These are phyloP conservation scores for Microcyclospora pomicola DNA, from an alignment of 2,329 filamentous ascomycete species.

Conservation along the genomic window DNA sequence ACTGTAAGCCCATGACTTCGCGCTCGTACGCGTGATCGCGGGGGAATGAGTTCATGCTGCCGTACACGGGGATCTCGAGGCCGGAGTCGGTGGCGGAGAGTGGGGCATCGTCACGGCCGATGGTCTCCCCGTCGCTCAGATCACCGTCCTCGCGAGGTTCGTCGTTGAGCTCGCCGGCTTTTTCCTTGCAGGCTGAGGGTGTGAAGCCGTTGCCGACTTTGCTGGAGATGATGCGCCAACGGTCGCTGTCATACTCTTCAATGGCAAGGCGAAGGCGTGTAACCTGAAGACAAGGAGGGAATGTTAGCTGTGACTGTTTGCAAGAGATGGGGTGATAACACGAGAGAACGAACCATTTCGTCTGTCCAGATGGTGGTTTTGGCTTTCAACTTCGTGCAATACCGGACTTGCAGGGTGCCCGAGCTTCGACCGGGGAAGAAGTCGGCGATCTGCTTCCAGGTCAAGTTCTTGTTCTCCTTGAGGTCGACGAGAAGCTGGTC, in stretches of 20 bases:
- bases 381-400: conserved; percentile 88
- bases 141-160: neutral
- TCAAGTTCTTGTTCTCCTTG: conserved; percentile 88
- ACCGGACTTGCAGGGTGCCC: conserved; percentile 82
- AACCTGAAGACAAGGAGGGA: conserved; percentile 40
- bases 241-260: conserved; percentile 78
- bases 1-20: too few species aligned
- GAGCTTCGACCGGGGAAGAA: conserved; percentile 87
- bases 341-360: conserved; percentile 51
- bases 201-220: conserved; percentile 87
- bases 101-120: conserved; percentile 5
- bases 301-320: conserved; percentile 14
- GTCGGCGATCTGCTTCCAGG: conserved; percentile 95
- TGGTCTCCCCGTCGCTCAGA: conserved; percentile 9
- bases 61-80: neutral
- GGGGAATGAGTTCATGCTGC: too few species aligned
- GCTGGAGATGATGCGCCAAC: conserved; percentile 81
- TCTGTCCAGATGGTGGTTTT: conserved; percentile 91
- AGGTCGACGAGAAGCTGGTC: conserved; percentile 77
- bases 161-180: conserved; percentile 46
- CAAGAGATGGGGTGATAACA: neutral
- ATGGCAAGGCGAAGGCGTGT: conserved; percentile 63
- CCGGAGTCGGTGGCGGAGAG: neutral
- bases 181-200: conserved; percentile 72
- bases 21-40: too few species aligned